Base-by-base conservation (phyloP, 106 monocot genomes). In the Ottelia alismoides region DNA sequence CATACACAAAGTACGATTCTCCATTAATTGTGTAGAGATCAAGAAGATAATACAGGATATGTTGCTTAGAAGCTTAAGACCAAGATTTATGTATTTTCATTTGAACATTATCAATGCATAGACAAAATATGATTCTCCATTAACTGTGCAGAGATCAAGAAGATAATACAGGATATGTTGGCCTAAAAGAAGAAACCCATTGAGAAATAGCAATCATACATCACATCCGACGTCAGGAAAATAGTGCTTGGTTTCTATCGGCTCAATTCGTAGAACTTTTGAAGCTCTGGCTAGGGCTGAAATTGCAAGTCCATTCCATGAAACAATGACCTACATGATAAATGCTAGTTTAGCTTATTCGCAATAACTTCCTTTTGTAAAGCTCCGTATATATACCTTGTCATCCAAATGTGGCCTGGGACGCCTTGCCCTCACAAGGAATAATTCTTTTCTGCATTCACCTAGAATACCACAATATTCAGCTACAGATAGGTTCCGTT, bases 371-470 rank as follows among this genome's bases (percentile, higher is more conserved):
- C n/a, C n/a, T n/a, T n/a, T n/a, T n/a, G n/a, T n/a, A n/a, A n/a
- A n/a, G n/a, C n/a, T n/a, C n/a, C n/a, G n/a, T n/a, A n/a, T n/a
- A n/a, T n/a, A n/a, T 71, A 88, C 93, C 88, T 94, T 94, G 54
- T 94, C 93, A 81, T 94, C 93, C 53, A 94, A 69, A 76, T 94
- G 93, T 30, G 93, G 93, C 28, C 66, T 72, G 30, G 93, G 93
- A 27, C 88, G 57, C 10, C 11, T 62, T 44, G 59, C 77, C 27
- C 93, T 65, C 27, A 60, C 62, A 48, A 73, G 53, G 64, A 88
- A 94, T 31, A 94, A 65, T 23, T 62, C 84, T 66, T 76, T 32
- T 11, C 78, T 60, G 28, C 77, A 81, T 52, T 50, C 31, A 27
- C 81, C 84, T 20, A 94, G 66, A 68, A 81, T 62, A 35, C 47